Evolutionary conservation across 2,329 filamentous ascomycete species (phyloP).

Genomic region (Pseudocercospora musae): DNA sequence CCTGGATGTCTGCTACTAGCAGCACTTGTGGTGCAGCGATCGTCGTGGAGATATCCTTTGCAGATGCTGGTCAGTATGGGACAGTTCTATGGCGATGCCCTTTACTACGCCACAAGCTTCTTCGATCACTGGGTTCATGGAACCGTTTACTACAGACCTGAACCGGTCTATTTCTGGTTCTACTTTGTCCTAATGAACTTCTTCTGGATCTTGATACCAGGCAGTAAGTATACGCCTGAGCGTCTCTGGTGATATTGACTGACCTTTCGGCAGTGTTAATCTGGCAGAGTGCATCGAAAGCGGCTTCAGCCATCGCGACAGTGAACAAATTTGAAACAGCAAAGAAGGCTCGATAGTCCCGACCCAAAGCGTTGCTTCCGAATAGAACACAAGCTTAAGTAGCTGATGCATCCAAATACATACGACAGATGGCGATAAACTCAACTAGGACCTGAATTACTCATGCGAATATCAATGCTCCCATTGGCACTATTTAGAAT

Average conservation of each 20-base stretch:
- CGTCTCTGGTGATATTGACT: not conserved
- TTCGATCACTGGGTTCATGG: conserved; percentile 58
- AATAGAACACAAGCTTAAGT: not conserved
- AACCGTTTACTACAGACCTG: conserved; percentile 57
- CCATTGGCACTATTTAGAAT: not conserved
- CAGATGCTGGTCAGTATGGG: conserved; percentile 61
- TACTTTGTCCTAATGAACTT: conserved; percentile 66
- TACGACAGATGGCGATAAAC: not conserved
- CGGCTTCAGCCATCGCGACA: conserved; percentile 25
- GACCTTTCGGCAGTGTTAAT: conserved; percentile 28
- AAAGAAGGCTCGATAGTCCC: conserved; percentile 25
- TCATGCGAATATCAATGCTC: not conserved
- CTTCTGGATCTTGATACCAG: conserved; percentile 63
- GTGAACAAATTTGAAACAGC: conserved; percentile 21
- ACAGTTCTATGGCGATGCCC: conserved; percentile 61
- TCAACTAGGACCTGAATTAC: not conserved
- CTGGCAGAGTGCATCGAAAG: conserved; percentile 24
- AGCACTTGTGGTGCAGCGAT: conserved; percentile 51
- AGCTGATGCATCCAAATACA: not conserved
- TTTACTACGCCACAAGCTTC: conserved; percentile 63
- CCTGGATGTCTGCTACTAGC: conserved; percentile 59
- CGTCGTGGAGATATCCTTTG: conserved; percentile 57
- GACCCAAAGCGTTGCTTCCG: not conserved
- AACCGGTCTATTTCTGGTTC: conserved; percentile 63
- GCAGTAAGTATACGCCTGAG: conserved; percentile 42